Percentiles rank a stretch among this genome's conserved stretches.
phyloP scores from a whole-genome alignment of 2,329 filamentous ascomycete genomes.

The Aspergillus clavatus region DNA sequence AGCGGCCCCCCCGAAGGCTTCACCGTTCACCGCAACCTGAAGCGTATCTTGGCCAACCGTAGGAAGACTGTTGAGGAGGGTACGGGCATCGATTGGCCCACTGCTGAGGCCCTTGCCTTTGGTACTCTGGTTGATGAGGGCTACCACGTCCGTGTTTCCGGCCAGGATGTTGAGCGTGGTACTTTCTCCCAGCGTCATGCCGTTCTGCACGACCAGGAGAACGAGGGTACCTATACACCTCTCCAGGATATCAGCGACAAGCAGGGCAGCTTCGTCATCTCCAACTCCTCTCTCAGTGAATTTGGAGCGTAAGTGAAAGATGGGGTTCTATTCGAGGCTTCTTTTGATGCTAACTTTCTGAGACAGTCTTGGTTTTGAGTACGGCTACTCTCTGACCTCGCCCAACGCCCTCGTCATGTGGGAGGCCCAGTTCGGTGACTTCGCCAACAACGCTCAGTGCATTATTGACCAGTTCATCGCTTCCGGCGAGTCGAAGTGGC shows the following conservation, averaged over 20 bases:
- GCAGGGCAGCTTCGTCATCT: constrained; percentile 93
- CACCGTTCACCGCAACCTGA: constrained; percentile 87
- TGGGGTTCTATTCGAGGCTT: not conserved
- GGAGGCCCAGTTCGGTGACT: constrained; percentile 99
- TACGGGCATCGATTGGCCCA: constrained; percentile 95
- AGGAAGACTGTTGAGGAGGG: constrained; percentile 91
- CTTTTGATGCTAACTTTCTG: constrained; percentile 51
- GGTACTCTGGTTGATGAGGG: constrained; percentile 87
- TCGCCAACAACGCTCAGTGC: constrained; percentile 98
- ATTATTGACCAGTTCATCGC: constrained; percentile 99
- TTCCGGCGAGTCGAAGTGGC: constrained; percentile 96
- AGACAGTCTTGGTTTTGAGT: constrained; percentile 93
- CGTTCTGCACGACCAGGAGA: constrained; percentile 96
- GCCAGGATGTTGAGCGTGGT: constrained; percentile 98
- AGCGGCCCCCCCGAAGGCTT: constrained; percentile 78
- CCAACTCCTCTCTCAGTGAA: constrained; percentile 83
- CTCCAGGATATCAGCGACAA: constrained; percentile 83
- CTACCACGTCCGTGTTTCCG: constrained; percentile 94
- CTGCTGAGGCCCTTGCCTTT: constrained; percentile 91
- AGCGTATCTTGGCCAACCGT: constrained; percentile 85
- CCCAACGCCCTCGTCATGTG: constrained; percentile 98
- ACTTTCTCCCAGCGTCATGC: constrained; percentile 98
- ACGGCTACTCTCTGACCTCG: constrained; percentile 94
- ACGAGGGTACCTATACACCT: constrained; percentile 85
- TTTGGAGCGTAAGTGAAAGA: constrained; percentile 55